Base-by-base conservation (phyloP, 2,329 filamentous ascomycete species). In the Aschersonia sp. region DNA sequence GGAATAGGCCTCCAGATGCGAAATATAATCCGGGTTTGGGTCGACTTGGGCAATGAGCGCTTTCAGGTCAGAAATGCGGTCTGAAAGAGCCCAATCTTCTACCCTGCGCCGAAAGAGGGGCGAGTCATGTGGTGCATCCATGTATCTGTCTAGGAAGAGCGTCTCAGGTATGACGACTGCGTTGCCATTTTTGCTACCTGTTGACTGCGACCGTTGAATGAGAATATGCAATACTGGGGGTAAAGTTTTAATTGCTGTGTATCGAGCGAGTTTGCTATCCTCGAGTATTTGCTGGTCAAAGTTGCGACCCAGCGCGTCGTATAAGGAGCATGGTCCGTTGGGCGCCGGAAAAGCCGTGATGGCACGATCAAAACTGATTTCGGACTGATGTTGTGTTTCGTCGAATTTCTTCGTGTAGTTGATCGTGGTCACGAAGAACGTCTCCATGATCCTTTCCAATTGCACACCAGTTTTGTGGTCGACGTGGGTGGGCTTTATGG, bases 171-270 rank as follows among this genome's bases (percentile, higher is more conserved):
- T 78, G 28, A 79, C 73, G 9, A 98, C 77, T 9, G 85, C 79
- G 51, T 89, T 81, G 47, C 79, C 80, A 31, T 89, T 88, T 59
- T 94, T 94, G 43, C 74, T 74, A 5, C 75, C 74, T 53, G 87
- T 82, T 46, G 80, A 87, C 50, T 84, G 81, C 4, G 85, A 82
- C 4, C 92, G 81, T 59, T 94, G 88, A 32, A 98, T 86, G 54
- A 89, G 85, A 43, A 98, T 80, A 57, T 96, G 89, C 20, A 97
- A 70, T 32, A 98, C 78, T 0, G 89, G 89, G 1, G 92, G 89
- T 9, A 89, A 69, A n/a, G 74, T 73, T 52, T 77, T 78, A 48
- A 94, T 85, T 1, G 85, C 82, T 5, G 80, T 80, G 61, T 83
- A 91, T 50, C 63, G 78, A 65, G 59, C 77, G 57, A 58, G 69